These are phyloP conservation scores for Hordeum pubiflorum DNA, from an alignment of 202 grass and related monocot genomes.

Conservation along the genomic window DNA sequence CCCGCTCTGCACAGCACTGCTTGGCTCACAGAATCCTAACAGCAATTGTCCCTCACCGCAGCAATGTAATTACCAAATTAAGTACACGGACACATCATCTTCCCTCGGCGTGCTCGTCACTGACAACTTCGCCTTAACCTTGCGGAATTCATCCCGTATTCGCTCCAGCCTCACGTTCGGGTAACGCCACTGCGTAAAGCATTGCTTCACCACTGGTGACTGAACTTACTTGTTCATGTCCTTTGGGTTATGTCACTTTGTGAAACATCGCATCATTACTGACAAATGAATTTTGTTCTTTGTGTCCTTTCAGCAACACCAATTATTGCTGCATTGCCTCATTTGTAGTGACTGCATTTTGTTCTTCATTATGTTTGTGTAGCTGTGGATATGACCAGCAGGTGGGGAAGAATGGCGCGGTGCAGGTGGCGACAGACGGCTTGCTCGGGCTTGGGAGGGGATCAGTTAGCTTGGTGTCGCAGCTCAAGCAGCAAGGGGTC, in stretches of 20 bases:
- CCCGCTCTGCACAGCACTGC: constrained; percentile 33
- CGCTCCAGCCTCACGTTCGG: constrained; percentile 57
- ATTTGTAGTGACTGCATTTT: neutral
- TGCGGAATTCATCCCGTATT: constrained; percentile 45
- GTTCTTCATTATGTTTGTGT: neutral
- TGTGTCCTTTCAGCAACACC: too few relatives aligned
- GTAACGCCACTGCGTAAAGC: constrained; percentile 11
- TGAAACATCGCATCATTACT: too few relatives aligned
- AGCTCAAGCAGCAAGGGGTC: constrained; percentile 68
- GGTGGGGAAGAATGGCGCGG: constrained; percentile 33
- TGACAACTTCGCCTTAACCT: constrained; percentile 37
- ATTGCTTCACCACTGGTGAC: too few relatives aligned
- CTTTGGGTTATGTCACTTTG: too few relatives aligned
- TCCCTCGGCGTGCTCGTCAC: constrained; percentile 68
- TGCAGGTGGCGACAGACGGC: constrained; percentile 44
- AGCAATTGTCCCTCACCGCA: constrained; percentile 27
- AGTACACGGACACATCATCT: constrained; percentile 57
- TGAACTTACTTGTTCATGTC: too few relatives aligned
- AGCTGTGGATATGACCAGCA: constrained; percentile 92
- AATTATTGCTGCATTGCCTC: too few relatives aligned
- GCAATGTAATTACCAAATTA: constrained; percentile 73
- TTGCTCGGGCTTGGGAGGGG: constrained; percentile 75
- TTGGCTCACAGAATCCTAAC: neutral
- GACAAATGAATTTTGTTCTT: too few relatives aligned
- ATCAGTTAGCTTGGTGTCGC: constrained; percentile 55